Evolutionary conservation across 1,139 yeast genomes (phyloP).

Genomic region (Geotrichum reessii): DNA sequence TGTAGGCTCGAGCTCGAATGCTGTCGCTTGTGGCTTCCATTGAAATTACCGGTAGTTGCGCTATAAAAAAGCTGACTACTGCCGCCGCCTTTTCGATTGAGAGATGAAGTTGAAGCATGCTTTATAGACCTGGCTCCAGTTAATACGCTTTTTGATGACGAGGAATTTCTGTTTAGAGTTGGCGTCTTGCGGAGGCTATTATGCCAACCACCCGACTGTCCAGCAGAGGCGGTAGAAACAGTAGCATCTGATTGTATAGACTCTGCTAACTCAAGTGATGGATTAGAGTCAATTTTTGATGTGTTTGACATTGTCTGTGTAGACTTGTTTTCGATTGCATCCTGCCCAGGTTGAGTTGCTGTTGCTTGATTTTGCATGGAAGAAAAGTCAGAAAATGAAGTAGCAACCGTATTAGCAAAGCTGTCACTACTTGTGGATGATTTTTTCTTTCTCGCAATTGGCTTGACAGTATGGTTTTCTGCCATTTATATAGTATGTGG

Average conservation of each 20-base stretch:
- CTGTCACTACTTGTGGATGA: not conserved
- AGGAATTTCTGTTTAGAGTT: too few relatives aligned
- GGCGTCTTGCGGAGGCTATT: not conserved
- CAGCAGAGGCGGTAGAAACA: not conserved
- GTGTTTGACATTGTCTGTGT: not conserved
- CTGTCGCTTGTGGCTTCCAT: not conserved
- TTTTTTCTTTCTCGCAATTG: not conserved
- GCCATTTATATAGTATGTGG: not conserved
- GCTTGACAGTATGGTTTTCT: not conserved
- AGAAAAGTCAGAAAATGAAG: not conserved
- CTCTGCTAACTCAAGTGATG: not conserved
- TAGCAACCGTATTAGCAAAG: not conserved
- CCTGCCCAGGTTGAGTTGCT: not conserved
- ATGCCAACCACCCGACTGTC: not conserved
- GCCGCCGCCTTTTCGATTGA: not conserved
- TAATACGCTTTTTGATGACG: not conserved
- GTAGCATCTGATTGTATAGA: not conserved
- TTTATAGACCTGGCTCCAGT: not conserved
- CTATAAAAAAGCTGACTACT: not conserved
- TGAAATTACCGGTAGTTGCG: not conserved
- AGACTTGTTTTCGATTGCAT: not conserved
- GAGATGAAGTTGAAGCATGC: not conserved
- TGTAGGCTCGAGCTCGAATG: not conserved
- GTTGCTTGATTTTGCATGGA: not conserved
- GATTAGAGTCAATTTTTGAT: not conserved